Evolutionary conservation across 2,329 filamentous ascomycete species (phyloP).

Genomic region (Fusarium subglutinans): DNA sequence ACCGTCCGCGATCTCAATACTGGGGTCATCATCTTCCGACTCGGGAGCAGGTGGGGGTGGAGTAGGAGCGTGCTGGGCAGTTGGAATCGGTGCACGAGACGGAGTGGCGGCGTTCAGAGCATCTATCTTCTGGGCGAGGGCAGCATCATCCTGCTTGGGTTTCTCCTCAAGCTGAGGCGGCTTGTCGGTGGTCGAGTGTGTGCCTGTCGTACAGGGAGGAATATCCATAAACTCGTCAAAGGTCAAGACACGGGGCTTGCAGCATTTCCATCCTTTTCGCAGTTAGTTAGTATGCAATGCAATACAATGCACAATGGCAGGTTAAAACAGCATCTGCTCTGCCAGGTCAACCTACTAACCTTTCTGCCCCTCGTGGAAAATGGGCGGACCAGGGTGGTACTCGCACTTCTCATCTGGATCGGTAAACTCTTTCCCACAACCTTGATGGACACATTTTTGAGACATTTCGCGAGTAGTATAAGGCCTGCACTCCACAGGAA

Average conservation of each 20-base stretch:
- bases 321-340: background rate
- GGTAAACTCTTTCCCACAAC: conserved; percentile 88
- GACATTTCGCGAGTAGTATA: conserved; percentile 60
- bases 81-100: conserved; percentile 51
- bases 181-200: conserved; percentile 86
- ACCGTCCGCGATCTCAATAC: conserved; percentile 75
- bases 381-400: conserved; percentile 92
- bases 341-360: conserved; percentile 61
- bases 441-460: conserved; percentile 94
- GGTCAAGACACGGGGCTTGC: conserved; percentile 93
- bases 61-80: conserved; percentile 58
- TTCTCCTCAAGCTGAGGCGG: conserved; percentile 71
- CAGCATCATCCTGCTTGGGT: conserved; percentile 53
- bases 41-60: conserved; percentile 73
- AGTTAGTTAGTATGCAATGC: background rate
- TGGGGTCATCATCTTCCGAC: conserved; percentile 87
- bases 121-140: conserved; percentile 58
- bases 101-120: conserved; percentile 61
- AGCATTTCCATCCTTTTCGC: conserved; percentile 94
- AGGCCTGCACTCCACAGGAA: background rate
- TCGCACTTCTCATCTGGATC: conserved; percentile 84
- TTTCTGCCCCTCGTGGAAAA: conserved; percentile 99
- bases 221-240: conserved; percentile 98
- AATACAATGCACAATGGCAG: background rate
- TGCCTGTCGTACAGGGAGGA: conserved; percentile 89